phyloP scores from a whole-genome alignment of 495 filamentous ascomycete genomes.

The Articulospora tetracladia region DNA sequence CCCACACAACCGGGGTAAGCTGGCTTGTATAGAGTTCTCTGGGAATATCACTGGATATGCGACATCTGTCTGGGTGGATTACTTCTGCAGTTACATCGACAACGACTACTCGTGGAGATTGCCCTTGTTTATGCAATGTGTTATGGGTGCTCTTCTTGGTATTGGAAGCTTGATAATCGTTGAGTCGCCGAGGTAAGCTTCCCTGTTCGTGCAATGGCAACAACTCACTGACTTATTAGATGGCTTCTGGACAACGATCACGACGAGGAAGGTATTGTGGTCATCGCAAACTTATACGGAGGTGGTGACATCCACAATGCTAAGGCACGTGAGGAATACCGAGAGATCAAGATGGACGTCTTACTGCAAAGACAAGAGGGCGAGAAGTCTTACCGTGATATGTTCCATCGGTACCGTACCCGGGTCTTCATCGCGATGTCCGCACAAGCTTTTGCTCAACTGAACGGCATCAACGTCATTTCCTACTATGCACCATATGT shows the following conservation, averaged over 20 bases:
- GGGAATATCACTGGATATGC: slow-evolving; percentile 96
- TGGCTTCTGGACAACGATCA: slow-evolving; percentile 98
- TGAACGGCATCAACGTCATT: slow-evolving; percentile 99
- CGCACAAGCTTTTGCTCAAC: slow-evolving; percentile 88
- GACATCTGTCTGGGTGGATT: slow-evolving; percentile 97
- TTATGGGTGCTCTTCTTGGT: slow-evolving; percentile 85
- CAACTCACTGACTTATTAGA: slow-evolving; percentile 40
- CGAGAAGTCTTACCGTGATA: slow-evolving; percentile 85
- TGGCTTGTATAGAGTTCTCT: slow-evolving; percentile 97
- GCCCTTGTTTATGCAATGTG: slow-evolving; percentile 86
- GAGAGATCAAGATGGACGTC: slow-evolving; percentile 98
- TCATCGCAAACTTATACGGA: slow-evolving; percentile 96
- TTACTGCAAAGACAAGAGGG: slow-evolving; percentile 90
- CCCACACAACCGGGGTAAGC: slow-evolving; percentile 89
- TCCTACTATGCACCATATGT: slow-evolving; percentile 97
- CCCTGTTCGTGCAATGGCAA: neutral
- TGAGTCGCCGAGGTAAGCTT: slow-evolving; percentile 81
- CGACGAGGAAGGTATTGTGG: slow-evolving; percentile 96
- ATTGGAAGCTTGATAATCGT: slow-evolving; percentile 88
- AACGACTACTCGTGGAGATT: slow-evolving; percentile 86
- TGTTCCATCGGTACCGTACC: slow-evolving; percentile 89
- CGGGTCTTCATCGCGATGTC: slow-evolving; percentile 99
- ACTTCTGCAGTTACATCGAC: slow-evolving; percentile 88
- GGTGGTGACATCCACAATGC: slow-evolving; percentile 90
- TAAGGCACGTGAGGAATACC: slow-evolving; percentile 88